Percentiles rank a stretch among this genome's conserved stretches.
phyloP scores from a whole-genome alignment of 176 grass and related monocot genomes.

The Bromus sterilis region DNA sequence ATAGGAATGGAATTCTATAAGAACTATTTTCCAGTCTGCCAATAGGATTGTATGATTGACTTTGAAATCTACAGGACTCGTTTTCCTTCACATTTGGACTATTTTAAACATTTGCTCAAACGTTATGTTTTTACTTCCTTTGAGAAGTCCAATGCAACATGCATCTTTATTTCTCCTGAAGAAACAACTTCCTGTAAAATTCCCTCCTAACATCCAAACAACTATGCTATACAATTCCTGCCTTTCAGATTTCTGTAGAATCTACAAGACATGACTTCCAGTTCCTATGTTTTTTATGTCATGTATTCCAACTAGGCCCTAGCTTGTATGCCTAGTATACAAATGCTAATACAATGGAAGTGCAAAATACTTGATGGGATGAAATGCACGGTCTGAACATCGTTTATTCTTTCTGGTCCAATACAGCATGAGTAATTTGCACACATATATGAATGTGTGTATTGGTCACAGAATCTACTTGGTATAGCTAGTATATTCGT shows the following conservation, averaged over 20 bases:
- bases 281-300: neutral
- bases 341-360: neutral
- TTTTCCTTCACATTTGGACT: no score
- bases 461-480: neutral
- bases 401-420: neutral
- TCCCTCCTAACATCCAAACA: neutral
- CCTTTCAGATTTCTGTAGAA: neutral
- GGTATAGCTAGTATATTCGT: constrained; percentile 58
- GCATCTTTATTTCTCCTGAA: neutral
- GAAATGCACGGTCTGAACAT: neutral
- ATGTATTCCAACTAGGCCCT: neutral
- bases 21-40: no score
- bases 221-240: neutral
- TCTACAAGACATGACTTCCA: neutral
- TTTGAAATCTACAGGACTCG: no score
- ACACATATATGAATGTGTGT: neutral
- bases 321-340: neutral
- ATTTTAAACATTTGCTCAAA: neutral
- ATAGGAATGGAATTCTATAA: no score
- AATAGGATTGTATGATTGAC: no score
- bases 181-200: neutral
- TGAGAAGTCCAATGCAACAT: neutral
- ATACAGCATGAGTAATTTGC: neutral
- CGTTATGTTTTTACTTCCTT: neutral
- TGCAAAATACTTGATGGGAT: neutral